These are phyloP conservation scores for Boletus tylopilopsis DNA, from an alignment of 768 basidiomycete species.

Conservation along the genomic window DNA sequence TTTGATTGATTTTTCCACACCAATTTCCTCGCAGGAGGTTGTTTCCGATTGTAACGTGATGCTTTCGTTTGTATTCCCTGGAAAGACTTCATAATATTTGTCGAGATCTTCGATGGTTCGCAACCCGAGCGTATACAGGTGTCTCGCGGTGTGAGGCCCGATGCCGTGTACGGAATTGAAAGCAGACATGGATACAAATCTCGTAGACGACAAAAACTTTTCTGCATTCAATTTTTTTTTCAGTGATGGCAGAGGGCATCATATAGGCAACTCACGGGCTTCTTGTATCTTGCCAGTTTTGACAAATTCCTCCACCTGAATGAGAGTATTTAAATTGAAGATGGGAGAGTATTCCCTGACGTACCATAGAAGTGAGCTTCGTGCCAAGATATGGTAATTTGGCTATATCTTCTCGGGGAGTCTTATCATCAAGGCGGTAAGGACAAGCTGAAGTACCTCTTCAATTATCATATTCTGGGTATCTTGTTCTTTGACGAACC, in stretches of 20 bases:
- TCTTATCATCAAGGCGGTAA: slow-evolving; percentile 35
- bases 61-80: slow-evolving; percentile 35
- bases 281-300: slow-evolving; percentile 53
- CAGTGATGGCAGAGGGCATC: slow-evolving; percentile 8
- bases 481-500: slow-evolving; percentile 26
- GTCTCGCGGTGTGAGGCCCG: slow-evolving; percentile 64
- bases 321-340: not conserved
- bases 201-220: slow-evolving; percentile 42
- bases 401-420: slow-evolving; percentile 35
- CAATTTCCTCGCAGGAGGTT: slow-evolving; percentile 15
- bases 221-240: slow-evolving; percentile 38
- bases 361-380: slow-evolving; percentile 50
- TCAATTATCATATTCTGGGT: not conserved
- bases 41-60: slow-evolving; percentile 21
- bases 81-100: slow-evolving; percentile 46
- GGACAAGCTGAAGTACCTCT: slow-evolving; percentile 44
- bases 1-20: slow-evolving; percentile 44
- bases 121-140: slow-evolving; percentile 60
- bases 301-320: slow-evolving; percentile 62
- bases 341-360: not conserved
- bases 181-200: slow-evolving; percentile 52
- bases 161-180: slow-evolving; percentile 72
- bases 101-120: slow-evolving; percentile 69
- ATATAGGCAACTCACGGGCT: slow-evolving; percentile 36
- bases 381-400: slow-evolving; percentile 48